Base-by-base conservation (phyloP, 306 rosid genomes). In the Malus orientalis region DNA sequence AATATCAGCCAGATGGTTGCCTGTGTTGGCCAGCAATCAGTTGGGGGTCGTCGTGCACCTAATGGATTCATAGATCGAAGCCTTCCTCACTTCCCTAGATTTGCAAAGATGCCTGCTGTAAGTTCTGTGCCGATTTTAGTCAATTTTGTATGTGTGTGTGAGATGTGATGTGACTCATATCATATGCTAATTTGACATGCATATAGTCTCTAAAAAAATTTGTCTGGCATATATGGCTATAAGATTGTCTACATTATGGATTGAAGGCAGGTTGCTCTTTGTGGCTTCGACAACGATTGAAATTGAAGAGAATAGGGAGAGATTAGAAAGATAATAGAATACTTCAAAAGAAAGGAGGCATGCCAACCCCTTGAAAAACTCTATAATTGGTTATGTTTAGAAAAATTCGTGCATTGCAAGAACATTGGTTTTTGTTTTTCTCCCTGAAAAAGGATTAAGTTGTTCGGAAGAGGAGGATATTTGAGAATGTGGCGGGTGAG, bases 1-100 rank as follows among this genome's bases (percentile, higher is more conserved):
- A 94, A 94, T 81, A 94, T 94, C 69, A 85, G 98, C 42, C 98
- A 94, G 83, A 94, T 94, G 98, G 85, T 92, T 87, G 97, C 97
- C 22, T 90, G 95, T 83, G 98, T 94, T 69, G 98, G 97, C 78
- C 98, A 94, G 78, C 98, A 94, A 74, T 84, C 91, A 11, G 98
- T 94, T 61, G 96, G 93, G 19, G 98, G 97, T 82, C 90, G 88
- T 38, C 98, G 98, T 80, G 97, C 96, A 66, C 93, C 96, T 61
- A 86, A 92, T 81, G 98, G 98, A 27, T 94, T 94, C 82, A 82
- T 94, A 64, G 98, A 91, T 79, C 96, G 97, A 62, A 92, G 95
- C 75, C 98, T 94, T 92, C 97, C 98, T 77, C 98, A 94, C 86
- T 94, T 94, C 76, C 96, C 83, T 67, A 88, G 86, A 80, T 83